phyloP scores from a whole-genome alignment of 2,329 filamentous ascomycete genomes.

The Penicillium sp. region DNA sequence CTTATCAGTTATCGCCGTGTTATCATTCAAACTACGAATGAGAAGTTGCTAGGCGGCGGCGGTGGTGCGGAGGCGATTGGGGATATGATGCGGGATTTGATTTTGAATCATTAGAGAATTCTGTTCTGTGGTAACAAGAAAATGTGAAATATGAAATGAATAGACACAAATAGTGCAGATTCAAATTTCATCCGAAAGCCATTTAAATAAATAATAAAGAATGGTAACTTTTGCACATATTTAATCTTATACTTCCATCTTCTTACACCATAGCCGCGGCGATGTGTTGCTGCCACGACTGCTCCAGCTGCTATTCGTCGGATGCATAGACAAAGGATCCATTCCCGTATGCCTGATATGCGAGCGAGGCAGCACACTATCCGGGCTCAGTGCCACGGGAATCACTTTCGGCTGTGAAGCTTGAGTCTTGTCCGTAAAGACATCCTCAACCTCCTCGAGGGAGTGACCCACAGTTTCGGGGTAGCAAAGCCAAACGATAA shows the following conservation, averaged over 20 bases:
- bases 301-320: constrained; percentile 15
- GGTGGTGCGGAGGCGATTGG: constrained; percentile 12
- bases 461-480: constrained; percentile 33
- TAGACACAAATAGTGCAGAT: background rate
- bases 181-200: too few relatives aligned
- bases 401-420: constrained; percentile 1
- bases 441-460: constrained; percentile 34
- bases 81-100: constrained; percentile 9
- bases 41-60: constrained; percentile 7
- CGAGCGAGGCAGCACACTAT: constrained; percentile 9
- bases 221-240: background rate
- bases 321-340: constrained; percentile 25
- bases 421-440: constrained; percentile 17
- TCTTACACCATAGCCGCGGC: constrained; percentile 11
- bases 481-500: constrained; percentile 36
- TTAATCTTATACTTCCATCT: constrained; percentile 5
- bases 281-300: constrained; percentile 9
- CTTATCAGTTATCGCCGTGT: constrained; percentile 24
- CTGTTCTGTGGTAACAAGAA: background rate
- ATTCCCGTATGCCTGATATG: constrained; percentile 17
- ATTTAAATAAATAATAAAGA: background rate
- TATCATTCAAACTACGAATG: constrained; percentile 23
- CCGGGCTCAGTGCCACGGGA: background rate
- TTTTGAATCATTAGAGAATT: background rate
- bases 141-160: background rate